Base-by-base conservation (phyloP, 2,329 filamentous ascomycete genomes). In the Nemania sp. region DNA sequence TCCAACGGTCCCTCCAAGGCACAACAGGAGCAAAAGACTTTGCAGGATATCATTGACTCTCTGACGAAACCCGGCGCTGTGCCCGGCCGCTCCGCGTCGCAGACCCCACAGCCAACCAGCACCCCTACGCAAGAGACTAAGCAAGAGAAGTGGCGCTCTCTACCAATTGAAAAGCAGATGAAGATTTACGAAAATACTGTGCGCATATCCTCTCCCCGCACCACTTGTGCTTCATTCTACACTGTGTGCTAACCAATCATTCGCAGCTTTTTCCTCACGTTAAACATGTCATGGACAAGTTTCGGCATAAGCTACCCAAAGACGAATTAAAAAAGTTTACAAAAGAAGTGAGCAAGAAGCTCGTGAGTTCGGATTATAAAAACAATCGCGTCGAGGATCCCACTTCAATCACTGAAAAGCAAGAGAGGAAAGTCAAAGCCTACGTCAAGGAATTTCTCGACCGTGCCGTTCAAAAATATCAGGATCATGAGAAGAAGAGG, bases 101-200 rank as follows among this genome's bases (percentile, higher is more conserved):
- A 85, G 13, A 91, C 90, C 0, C 88, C 90, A 61, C 81, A 67
- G 32, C 65, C 85, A 11, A 78, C 80, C 2, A 83, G 77, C 54
- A 80, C 83, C 1, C 81, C 83, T 5, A 76, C 79, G 4, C 81
- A 81, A 47, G 84, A 89, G 74, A 81, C 81, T 5, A 88, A 85
- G 68, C 82, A 83, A 68, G 88, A 91, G 49, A 90, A 89, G 72
- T 92, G 90, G 90, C 83, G 86, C 57, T 83, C 82, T 60, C 74
- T 88, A 34, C 81, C 88, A 1, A 74, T 87, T 67, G 93, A 97
- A 66, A 97, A 97, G 77, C 91, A 95, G 76, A 96, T 92, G 85
- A 97, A 92, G 79, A 82, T 97, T 2, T 98, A 97, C 70, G 93
- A 97, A 75, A 93, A 93, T 72, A 96, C 92, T 53, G 92, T 96